phyloP scores from a whole-genome alignment of 2,329 filamentous ascomycete genomes.

The Ilyonectria mors-panacis region DNA sequence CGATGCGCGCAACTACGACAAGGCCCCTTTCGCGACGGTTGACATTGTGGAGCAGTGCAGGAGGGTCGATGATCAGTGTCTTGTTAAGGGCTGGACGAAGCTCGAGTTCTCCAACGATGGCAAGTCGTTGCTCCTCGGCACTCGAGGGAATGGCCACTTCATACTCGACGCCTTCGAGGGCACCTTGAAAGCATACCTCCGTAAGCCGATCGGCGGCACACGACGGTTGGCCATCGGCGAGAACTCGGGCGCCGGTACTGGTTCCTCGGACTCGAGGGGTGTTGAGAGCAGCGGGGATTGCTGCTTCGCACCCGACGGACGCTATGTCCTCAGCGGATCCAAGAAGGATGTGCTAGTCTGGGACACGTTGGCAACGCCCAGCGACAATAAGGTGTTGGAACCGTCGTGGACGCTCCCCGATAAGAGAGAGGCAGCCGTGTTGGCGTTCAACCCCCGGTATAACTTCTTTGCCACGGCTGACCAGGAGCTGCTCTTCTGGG shows the following conservation, averaged over 20 bases:
- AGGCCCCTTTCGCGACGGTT: constrained; percentile 88
- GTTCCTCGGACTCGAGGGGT: constrained; percentile 54
- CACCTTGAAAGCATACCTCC: constrained; percentile 80
- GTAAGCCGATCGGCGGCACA: constrained; percentile 68
- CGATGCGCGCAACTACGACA: constrained; percentile 94
- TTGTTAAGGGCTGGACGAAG: constrained; percentile 84
- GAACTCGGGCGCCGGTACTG: constrained; percentile 53
- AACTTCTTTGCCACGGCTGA: constrained; percentile 95
- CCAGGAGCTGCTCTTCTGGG: constrained; percentile 84
- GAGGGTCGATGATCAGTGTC: constrained; percentile 68
- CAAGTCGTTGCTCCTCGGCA: constrained; percentile 87
- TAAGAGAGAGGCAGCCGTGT: constrained; percentile 78
- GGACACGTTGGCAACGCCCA: constrained; percentile 77
- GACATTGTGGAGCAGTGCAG: constrained; percentile 77
- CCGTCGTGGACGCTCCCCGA: constrained; percentile 77
- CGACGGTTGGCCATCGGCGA: constrained; percentile 70
- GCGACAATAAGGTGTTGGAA: constrained; percentile 71
- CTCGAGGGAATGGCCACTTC: constrained; percentile 88
- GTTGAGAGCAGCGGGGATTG: constrained; percentile 81
- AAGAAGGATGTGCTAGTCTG: constrained; percentile 85
- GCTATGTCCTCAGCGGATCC: constrained; percentile 87
- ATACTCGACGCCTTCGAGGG: constrained; percentile 95
- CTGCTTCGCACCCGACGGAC: constrained; percentile 90
- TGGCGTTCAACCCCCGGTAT: constrained; percentile 91
- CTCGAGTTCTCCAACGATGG: constrained; percentile 98